phyloP scores from a whole-genome alignment of 305 asterid species.

The Fraxinus dipetala region DNA sequence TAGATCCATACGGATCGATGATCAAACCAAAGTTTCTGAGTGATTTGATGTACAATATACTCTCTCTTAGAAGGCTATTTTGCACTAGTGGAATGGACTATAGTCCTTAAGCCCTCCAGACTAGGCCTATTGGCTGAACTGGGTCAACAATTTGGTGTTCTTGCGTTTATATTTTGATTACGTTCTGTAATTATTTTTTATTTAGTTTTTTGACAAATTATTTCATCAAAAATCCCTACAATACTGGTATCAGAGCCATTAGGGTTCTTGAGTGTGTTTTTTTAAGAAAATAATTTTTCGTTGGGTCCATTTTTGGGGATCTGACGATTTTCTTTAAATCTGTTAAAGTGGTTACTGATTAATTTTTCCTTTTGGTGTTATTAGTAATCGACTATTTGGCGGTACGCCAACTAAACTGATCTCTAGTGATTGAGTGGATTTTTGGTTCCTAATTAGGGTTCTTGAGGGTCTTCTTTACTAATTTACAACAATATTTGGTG shows the following conservation, averaged over 20 bases:
- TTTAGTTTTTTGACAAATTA: background rate
- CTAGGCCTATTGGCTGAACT: background rate
- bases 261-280: no score
- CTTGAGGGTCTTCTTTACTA: background rate
- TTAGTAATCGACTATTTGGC: background rate
- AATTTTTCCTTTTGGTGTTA: background rate
- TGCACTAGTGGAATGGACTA: background rate
- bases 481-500: background rate
- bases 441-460: background rate
- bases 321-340: background rate
- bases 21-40: background rate
- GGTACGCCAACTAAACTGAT: background rate
- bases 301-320: background rate
- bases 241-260: no score
- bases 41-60: background rate
- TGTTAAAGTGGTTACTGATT: background rate
- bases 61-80: background rate
- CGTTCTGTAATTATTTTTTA: no score
- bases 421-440: background rate
- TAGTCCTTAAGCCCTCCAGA: background rate
- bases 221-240: background rate
- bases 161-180: background rate
- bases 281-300: no score
- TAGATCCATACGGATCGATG: background rate
- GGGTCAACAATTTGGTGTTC: background rate